Conservation (phyloP, 2,329 filamentous ascomycete genomes). For the Fusarium nelsonii region DNA sequence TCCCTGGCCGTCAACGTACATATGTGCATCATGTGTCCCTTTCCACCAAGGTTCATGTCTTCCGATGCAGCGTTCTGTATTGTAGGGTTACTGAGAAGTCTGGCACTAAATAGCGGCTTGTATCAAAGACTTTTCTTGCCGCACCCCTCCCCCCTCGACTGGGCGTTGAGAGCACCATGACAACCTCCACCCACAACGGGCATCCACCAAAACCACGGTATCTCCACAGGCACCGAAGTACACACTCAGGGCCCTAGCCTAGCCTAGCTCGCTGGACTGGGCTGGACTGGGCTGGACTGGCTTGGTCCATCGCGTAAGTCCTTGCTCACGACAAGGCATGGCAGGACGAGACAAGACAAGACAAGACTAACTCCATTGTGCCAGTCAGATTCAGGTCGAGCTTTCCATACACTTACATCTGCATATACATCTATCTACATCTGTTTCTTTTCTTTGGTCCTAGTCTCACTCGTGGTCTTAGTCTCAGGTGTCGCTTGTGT, state of each 20-base stretch:
- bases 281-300: constrained; percentile 23
- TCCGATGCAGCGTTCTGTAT: constrained; percentile 20
- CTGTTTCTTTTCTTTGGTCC: constrained; percentile 24
- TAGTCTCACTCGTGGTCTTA: constrained; percentile 13
- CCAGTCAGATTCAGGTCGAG: constrained; percentile 33
- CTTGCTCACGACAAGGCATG: constrained; percentile 18
- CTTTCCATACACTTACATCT: constrained; percentile 14
- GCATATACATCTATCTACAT: constrained; percentile 15
- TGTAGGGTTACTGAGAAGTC: constrained; percentile 45
- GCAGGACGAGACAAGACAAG: constrained; percentile 10
- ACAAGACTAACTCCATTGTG: constrained; percentile 34
- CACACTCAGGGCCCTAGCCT: constrained; percentile 38
- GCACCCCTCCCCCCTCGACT: constrained; percentile 40
- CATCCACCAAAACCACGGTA: constrained; percentile 35
- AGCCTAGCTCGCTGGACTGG: constrained; percentile 17
- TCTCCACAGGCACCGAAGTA: constrained; percentile 43
- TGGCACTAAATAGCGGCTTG: constrained; percentile 42
- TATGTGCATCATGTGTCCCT: constrained; percentile 43
- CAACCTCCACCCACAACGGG: constrained; percentile 37
- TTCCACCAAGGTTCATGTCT: constrained; percentile 36
- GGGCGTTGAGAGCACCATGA: constrained; percentile 33
- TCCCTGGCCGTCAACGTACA: constrained; percentile 34
- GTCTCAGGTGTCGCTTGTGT: constrained; percentile 18
- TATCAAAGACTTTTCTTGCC: constrained; percentile 27
- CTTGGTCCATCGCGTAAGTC: constrained; percentile 27